A percentile compares a stretch with the other conserved stretches of the same genome.
These are phyloP conservation scores for Cercospora zeae-maydis DNA, from an alignment of 2,329 filamentous ascomycete species.

Conservation along the genomic window DNA sequence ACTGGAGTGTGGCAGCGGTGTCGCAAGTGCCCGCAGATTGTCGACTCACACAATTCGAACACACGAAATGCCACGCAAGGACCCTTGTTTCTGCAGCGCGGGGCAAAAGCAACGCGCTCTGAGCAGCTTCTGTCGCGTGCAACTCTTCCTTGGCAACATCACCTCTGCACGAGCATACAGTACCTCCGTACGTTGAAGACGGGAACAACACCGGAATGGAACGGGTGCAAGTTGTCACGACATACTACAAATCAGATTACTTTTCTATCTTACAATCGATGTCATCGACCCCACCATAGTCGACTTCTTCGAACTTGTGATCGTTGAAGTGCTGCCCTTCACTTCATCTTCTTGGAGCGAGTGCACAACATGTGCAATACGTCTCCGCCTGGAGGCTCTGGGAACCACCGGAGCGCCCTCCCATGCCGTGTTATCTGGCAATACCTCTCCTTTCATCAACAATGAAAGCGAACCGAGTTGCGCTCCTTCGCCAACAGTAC, in stretches of 20 bases:
- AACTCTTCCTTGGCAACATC: background rate
- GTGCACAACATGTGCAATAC: background rate
- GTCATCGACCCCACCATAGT: background rate
- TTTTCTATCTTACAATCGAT: background rate
- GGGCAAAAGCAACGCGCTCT: background rate
- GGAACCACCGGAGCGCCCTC: conserved; percentile 23
- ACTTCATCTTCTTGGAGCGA: background rate
- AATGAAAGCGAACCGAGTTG: conserved; percentile 25
- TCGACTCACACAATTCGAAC: conserved; percentile 5
- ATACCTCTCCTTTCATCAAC: conserved; percentile 26
- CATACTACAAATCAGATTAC: background rate
- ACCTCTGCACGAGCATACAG: background rate
- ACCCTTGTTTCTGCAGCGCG: background rate
- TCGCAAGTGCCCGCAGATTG: background rate
- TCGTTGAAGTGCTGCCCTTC: background rate
- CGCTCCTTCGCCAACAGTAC: conserved; percentile 17
- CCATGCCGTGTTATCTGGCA: conserved; percentile 24
- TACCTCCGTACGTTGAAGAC: background rate
- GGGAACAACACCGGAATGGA: too few species aligned
- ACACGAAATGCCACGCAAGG: background rate
- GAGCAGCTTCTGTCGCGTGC: background rate
- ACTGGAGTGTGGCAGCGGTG: background rate
- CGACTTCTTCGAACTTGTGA: background rate
- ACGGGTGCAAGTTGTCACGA: background rate
- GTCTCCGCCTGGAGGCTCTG: conserved; percentile 11